Base-by-base conservation (phyloP, 306 rosid genomes). In the Medicago arabica region DNA sequence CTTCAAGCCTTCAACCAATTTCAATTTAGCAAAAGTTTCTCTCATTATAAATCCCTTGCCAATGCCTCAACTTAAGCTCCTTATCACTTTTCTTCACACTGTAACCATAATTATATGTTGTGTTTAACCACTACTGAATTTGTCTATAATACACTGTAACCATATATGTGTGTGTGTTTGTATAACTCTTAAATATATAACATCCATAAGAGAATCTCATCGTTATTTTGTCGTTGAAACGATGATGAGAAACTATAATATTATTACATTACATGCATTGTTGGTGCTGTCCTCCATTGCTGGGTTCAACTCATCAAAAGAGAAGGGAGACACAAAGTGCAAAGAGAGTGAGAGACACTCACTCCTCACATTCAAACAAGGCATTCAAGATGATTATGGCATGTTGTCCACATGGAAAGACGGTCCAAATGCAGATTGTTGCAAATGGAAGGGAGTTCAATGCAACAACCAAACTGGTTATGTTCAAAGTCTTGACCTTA, bases 81-180 rank as follows among this genome's bases (percentile, higher is more conserved):
- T 81, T 43, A 9, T 76, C 19, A 34, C 58, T 25, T 25, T 59
- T 63, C 74, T 87, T 50, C 62, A 62, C 19, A 8, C 15, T 34
- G 1, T 65, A 31, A 54, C 66, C 28, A 55, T 51, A 28, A 23
- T 59, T 44, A 21, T 70, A 10, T 25, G 62, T 53, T 71, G 67
- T 59, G 80, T 71, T 78, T 80, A n/a, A n/a, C 82, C 28, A 80
- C 83, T 43, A 85, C 84, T 2, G 88, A 89, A 69, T 89, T 89
- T 81, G 76, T 85, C 61, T 89, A 85, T 71, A 89, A 89, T 43
- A 81, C 84, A 65, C n/a, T n/a, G n/a, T n/a, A n/a, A n/a, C n/a
- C n/a, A n/a, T 21, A 21, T 21, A 1, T 49, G 14, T 55, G 4
- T 18, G 7, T 34, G 38, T 34, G 38, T 34, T 28, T 28, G 34